Percentiles rank a stretch among this genome's conserved stretches.
Conservation (phyloP, 1,139 yeast genomes). For the Hansenula sp. region DNA sequence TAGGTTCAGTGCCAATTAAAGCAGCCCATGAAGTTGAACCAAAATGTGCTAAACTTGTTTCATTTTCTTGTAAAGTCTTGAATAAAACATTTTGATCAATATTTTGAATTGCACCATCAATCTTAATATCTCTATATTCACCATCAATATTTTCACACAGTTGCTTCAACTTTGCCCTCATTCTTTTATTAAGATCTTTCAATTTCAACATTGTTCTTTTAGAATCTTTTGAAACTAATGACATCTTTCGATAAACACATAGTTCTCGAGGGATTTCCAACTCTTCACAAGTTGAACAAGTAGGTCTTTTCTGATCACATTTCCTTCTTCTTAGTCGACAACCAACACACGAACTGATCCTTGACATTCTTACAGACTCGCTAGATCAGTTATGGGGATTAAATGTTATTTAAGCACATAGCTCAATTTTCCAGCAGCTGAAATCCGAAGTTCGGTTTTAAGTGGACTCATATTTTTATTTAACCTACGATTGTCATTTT, state of each 20-base stretch:
- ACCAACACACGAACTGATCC: slow-evolving; percentile 11
- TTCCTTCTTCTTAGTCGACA: slow-evolving; percentile 13
- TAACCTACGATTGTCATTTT: no score
- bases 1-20: slow-evolving; percentile 11
- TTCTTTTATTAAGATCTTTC: slow-evolving; percentile 8
- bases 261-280: slow-evolving; percentile 13
- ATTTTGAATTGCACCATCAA: no score
- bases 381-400: no score
- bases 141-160: no score
- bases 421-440: no score
- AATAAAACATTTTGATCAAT: slow-evolving; percentile 11
- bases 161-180: no score
- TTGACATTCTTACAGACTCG: no score
- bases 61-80: slow-evolving; percentile 9
- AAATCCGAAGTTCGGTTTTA: no score
- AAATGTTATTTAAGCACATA: no score
- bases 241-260: slow-evolving; percentile 15
- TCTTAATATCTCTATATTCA: no score
- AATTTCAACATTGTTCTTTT: slow-evolving; percentile 10
- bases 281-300: slow-evolving; percentile 12
- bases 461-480: no score
- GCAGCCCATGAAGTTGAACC: slow-evolving; percentile 16
- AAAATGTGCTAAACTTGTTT: slow-evolving; percentile 8
- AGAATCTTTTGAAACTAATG: slow-evolving; percentile 15
- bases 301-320: slow-evolving; percentile 13